Evolutionary conservation across 106 monocot species (phyloP), one percentile per base, ranked within the genome.

Genomic region (Allium fistulosum): DNA sequence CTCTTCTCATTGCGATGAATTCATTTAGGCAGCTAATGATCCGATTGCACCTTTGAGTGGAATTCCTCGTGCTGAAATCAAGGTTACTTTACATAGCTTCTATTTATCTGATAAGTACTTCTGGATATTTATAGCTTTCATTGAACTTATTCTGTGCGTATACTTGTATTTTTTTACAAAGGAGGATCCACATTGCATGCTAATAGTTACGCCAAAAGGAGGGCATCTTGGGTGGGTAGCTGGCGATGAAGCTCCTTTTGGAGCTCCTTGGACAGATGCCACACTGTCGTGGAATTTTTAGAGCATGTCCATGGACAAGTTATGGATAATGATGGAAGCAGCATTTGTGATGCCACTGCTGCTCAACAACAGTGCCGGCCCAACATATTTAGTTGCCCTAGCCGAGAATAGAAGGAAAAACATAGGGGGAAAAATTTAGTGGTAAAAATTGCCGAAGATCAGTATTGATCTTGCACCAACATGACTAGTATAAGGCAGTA

Each of bases 191-290:
- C 65, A 86, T 59, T 91, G 91, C 48, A 37, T 91, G 10, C 68
- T 96, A 53, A 86, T 96, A 70, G 85, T 86, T 8, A 96, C 91
- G 59, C 95, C 91, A 26, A 72, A 88, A 79, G 95, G 95, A 52
- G 95, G 95, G 7, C 95, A 95, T 74, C 83, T 96, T 50, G 95
- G 95, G 3, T 96, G 95, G 95, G 67, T 96, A 48, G 91, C 91
- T 59, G 91, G 95, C 52, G 76, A 84, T 16, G 88, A 76, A 74
- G 88, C 91, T 71, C 91, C 95, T 69, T 82, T 91, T 69, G 95
- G 95, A 74, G 85, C 88, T 53, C 91, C 95, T 8, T 95, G 91
- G 95, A 91, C 91, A 3, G 95, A 95, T 66, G 49, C 83, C n/a
- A n/a, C 9, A 81, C 91, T n/a, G 85, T 88, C 8, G 83, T 91